These are phyloP conservation scores for Mucor circinelloides DNA, from an alignment of 371 early-diverging fungal species.

Conservation along the genomic window DNA sequence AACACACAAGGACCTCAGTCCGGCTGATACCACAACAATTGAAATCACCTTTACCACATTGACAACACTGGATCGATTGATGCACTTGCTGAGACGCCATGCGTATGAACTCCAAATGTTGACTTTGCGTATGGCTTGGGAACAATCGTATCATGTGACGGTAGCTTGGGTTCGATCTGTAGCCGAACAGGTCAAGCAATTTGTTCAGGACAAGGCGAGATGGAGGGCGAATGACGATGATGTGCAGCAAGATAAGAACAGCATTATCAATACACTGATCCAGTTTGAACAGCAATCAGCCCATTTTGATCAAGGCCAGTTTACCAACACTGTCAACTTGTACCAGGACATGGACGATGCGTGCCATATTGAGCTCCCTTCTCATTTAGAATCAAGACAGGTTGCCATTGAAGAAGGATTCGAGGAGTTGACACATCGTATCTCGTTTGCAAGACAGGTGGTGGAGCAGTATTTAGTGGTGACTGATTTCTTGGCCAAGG, in stretches of 20 bases:
- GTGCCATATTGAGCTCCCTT: slow-evolving; percentile 41
- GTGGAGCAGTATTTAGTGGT: slow-evolving; percentile 48
- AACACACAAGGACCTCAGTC: slow-evolving; percentile 38
- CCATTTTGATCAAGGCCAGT: slow-evolving; percentile 44
- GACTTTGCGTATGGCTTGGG: slow-evolving; percentile 49
- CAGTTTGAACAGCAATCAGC: slow-evolving; percentile 33
- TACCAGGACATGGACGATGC: slow-evolving; percentile 55
- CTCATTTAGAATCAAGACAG: slow-evolving; percentile 48
- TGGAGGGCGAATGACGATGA: slow-evolving; percentile 26
- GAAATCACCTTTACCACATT: slow-evolving; percentile 56
- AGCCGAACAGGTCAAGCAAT: slow-evolving; percentile 21
- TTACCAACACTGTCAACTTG: slow-evolving; percentile 38
- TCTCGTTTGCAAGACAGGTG: slow-evolving; percentile 44
- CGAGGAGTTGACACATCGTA: slow-evolving; percentile 40
- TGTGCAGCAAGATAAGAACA: background rate
- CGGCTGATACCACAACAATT: slow-evolving; percentile 60
- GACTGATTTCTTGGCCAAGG: slow-evolving; percentile 36
- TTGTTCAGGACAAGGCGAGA: slow-evolving; percentile 34
- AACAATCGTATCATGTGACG: slow-evolving; percentile 35
- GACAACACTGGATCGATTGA: slow-evolving; percentile 47
- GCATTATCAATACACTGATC: slow-evolving; percentile 27
- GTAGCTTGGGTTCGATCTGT: slow-evolving; percentile 32
- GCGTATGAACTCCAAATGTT: slow-evolving; percentile 47
- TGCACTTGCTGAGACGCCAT: slow-evolving; percentile 39
- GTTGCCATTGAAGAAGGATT: slow-evolving; percentile 46